phyloP scores from a whole-genome alignment of 176 grass and related monocot species.

The Oryza meyeriana region DNA sequence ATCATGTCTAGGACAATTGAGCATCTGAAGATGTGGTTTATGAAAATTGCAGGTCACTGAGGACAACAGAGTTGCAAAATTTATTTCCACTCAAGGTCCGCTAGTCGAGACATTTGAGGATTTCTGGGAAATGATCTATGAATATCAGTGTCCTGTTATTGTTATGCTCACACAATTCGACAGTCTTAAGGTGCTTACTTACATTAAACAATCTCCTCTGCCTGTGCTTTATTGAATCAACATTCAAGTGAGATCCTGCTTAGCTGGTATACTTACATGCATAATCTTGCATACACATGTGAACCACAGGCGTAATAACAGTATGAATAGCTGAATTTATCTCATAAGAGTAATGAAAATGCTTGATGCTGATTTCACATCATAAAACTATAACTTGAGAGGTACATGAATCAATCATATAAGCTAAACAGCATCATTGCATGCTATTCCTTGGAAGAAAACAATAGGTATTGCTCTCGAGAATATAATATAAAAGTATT shows the following conservation, averaged over 20 bases:
- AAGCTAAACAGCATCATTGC: neutral
- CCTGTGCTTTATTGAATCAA: neutral
- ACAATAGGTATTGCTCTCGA: neutral
- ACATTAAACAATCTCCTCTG: neutral
- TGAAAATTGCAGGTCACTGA: slow-evolving; percentile 38
- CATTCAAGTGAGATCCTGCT: slow-evolving; percentile 8
- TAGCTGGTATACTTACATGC: slow-evolving; percentile 1
- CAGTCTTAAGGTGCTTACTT: slow-evolving; percentile 63
- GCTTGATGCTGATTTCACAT: neutral
- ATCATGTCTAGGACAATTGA: neutral
- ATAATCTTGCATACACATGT: slow-evolving; percentile 6
- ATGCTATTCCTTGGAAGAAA: neutral
- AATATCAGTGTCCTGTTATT: slow-evolving; percentile 71
- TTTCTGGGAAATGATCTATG: slow-evolving; percentile 89
- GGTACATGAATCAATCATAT: neutral
- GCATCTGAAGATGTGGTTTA: neutral
- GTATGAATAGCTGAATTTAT: neutral
- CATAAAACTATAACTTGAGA: neutral
- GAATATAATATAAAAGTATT: neutral
- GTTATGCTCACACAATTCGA: slow-evolving; percentile 88
- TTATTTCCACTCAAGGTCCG: slow-evolving; percentile 92
- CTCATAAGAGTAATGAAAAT: neutral
- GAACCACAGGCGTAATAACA: slow-evolving; percentile 1
- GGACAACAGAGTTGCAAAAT: slow-evolving; percentile 52
- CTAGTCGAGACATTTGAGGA: slow-evolving; percentile 72